Base-by-base conservation (phyloP, 2,329 filamentous ascomycete genomes). In the Fusarium sp. region DNA sequence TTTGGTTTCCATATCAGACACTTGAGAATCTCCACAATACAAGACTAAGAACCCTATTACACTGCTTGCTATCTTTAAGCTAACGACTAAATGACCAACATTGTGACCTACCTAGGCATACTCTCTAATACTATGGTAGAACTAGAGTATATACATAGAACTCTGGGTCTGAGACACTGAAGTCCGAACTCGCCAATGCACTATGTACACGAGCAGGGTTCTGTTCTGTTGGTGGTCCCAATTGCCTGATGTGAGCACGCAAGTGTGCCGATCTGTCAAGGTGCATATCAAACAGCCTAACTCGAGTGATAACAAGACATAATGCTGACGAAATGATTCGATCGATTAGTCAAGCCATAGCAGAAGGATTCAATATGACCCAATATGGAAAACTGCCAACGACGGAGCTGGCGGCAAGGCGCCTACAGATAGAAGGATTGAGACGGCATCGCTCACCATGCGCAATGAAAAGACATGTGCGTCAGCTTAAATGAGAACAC, bases 251-350 rank as follows among this genome's bases (percentile, higher is more conserved):
- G 37, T 28, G 30, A 52, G 40, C 34, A 52, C 38, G 18, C 26
- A 52, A 41, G 31, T 33, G 51, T 60, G 50, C 37, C 33, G 12
- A 52, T 40, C 59, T 57, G 34, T 52, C 10, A 34, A 49, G 45
- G 62, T 51, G 63, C 50, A 60, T 49, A 52, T 33, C 57, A 51
- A 31, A 57, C 26, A 47, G 40, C 42, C 33, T 37, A 50, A 37
- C 44, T 63, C 56, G 60, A 69, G 45, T 45, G 47, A 62, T 50
- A 26, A 50, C 45, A 45, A 67, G 58, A 36, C 44, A 64, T 63
- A n/a, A 50, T 40, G 8, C 33, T 30, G 37, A 40, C 18, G 28
- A 42, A 52, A 62, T 69, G 66, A 63, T 62, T 42, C 47, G 62
- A 69, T 54, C 12, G 41, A 41, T 62, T 56, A 49, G 41, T 20